Evolutionary conservation across 257 asterid species (phyloP).

Genomic region (Nemophila menziesii): DNA sequence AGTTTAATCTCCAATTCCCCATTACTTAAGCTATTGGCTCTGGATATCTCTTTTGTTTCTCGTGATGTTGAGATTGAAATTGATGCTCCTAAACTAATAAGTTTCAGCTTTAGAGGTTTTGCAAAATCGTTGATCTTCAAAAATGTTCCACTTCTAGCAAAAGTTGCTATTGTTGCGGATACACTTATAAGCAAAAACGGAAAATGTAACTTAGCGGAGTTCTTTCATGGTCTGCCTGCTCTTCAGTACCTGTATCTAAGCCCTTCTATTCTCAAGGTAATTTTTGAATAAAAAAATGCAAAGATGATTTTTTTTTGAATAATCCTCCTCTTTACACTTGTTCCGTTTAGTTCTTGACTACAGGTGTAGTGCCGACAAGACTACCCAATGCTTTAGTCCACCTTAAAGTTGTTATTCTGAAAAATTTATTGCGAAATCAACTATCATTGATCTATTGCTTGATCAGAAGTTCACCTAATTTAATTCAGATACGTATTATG

Average conservation of each 20-base stretch:
- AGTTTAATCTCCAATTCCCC: too few relatives aligned
- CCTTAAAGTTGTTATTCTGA: constrained; percentile 3
- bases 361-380: constrained; percentile 5
- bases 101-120: background rate
- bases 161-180: background rate
- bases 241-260: constrained; percentile 7
- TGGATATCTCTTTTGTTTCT: too few relatives aligned
- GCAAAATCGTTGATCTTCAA: background rate
- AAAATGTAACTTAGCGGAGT: background rate
- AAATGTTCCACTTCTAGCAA: background rate
- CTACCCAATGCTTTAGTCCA: background rate
- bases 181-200: too few relatives aligned
- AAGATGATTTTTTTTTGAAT: too few relatives aligned
- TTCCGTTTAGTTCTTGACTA: constrained; percentile 6
- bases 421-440: background rate
- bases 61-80: background rate
- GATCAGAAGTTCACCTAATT: constrained; percentile 13
- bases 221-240: constrained; percentile 4
- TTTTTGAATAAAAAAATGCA: too few relatives aligned
- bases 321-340: background rate
- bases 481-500: constrained; percentile 1
- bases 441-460: constrained; percentile 3
- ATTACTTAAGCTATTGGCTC: too few relatives aligned
- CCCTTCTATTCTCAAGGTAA: constrained; percentile 9
- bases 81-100: constrained; percentile 8